Evolutionary conservation across 257 asterid species (phyloP), one percentile per base, ranked within the genome.

Genomic region (Solanum peruvianum): DNA sequence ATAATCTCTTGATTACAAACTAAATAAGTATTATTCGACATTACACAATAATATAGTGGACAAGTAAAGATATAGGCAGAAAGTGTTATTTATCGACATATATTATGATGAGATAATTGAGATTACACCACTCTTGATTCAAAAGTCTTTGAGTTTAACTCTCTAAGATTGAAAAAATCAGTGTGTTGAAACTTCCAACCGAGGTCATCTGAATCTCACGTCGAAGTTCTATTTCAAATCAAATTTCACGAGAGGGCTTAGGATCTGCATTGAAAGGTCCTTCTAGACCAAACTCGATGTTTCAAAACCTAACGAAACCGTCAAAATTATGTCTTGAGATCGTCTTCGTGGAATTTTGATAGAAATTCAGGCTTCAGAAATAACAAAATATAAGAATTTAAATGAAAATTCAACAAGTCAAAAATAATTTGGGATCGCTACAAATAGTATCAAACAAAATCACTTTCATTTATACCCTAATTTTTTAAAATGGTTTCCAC

Each of bases 291-390:
- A 52, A 52, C 23, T 52, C 4, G 3, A 52, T 0, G 10, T 52
- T 52, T 0, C 2, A 0, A 0, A 52, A 18, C 4, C 10, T 52
- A 52, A 7, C 0, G 0, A 3, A 18, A 52, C 2, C 23, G 2
- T 52, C 10, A 6, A 0, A 52, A 52, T 52, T 52, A 4, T n/a
- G 2, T 7, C 60, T 49, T 49, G 60, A 49, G 9, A 9, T 3
- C 23, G 0, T 52, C 60, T 52, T 1, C 9, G 1, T 15, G 0
- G 9, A 52, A 23, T 18, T 6, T 0, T 49, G 3, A 49, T 49
- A 49, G 9, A 49, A 49, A 49, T 49, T 45, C 18, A 13, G 14
- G 18, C 18, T 13, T 13, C 7, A 45, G 0, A 16, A 52, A 23
- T 3, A 52, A 23, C 2, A 16, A 52, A 47, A 47, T 7, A 47